A percentile compares a stretch with the other conserved stretches of the same genome.
Evolutionary conservation across 1,284 basidiomycete species (phyloP).

Genomic region (Ustilago hordei): DNA sequence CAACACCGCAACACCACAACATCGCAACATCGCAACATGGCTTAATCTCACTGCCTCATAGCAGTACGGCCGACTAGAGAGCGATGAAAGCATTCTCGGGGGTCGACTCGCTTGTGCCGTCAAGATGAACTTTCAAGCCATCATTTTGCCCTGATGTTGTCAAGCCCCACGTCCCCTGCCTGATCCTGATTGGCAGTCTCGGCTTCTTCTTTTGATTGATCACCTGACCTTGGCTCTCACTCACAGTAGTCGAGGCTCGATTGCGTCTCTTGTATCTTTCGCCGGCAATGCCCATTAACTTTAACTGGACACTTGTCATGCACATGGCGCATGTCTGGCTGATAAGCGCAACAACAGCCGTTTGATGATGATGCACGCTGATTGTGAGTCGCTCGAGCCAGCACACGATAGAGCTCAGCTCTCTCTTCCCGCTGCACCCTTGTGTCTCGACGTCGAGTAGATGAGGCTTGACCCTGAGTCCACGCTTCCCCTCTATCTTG

Average conservation of each 20-base stretch:
- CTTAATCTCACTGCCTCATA: no score
- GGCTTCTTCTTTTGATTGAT: background rate
- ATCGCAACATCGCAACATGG: no score
- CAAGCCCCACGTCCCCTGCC: background rate
- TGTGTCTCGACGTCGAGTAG: background rate
- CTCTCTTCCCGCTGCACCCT: slow-evolving; percentile 1
- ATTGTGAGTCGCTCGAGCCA: background rate
- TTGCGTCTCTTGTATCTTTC: background rate
- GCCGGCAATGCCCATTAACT: background rate
- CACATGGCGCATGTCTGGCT: slow-evolving; percentile 2
- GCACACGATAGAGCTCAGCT: slow-evolving; percentile 11
- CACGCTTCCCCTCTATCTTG: background rate
- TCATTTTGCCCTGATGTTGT: background rate
- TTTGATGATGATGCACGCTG: background rate
- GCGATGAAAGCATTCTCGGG: background rate
- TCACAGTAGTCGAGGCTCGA: background rate
- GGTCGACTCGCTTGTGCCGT: no score
- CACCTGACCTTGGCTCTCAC: background rate
- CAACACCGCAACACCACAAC: background rate
- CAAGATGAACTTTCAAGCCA: no score
- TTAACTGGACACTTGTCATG: background rate
- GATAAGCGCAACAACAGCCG: background rate
- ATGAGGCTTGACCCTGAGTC: background rate
- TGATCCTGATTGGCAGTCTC: slow-evolving; percentile 3
- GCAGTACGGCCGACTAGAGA: slow-evolving; percentile 18